These are phyloP conservation scores for Pseudovirgaria hyperparasitica DNA, from an alignment of 2,329 filamentous ascomycete species.

Conservation along the genomic window DNA sequence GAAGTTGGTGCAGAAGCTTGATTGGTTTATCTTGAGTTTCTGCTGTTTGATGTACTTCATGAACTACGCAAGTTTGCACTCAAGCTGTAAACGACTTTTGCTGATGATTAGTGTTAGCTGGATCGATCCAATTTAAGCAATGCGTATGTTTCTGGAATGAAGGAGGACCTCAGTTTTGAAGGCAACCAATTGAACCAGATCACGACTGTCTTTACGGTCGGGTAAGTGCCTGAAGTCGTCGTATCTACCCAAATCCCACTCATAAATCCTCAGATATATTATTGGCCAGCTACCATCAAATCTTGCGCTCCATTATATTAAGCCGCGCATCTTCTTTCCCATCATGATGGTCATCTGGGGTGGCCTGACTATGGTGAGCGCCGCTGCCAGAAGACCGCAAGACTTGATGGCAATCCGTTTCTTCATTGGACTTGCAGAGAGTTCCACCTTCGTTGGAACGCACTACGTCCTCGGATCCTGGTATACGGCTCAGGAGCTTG, in stretches of 20 bases:
- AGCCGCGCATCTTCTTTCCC: slow-evolving; percentile 51
- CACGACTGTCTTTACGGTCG: slow-evolving; percentile 38
- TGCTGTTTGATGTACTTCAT: slow-evolving; percentile 40
- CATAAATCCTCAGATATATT: slow-evolving; percentile 24
- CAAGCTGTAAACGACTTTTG: background rate
- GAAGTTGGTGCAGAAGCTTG: slow-evolving; percentile 43
- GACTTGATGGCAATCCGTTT: slow-evolving; percentile 48
- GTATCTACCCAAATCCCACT: background rate
- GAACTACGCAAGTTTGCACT: slow-evolving; percentile 12
- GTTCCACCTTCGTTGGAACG: slow-evolving; percentile 43
- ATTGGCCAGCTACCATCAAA: slow-evolving; percentile 51
- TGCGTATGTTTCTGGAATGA: slow-evolving; percentile 30
- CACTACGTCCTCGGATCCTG: slow-evolving; percentile 49
- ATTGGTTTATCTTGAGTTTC: slow-evolving; percentile 53
- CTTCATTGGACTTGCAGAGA: slow-evolving; percentile 41
- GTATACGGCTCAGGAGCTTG: slow-evolving; percentile 49
- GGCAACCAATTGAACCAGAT: slow-evolving; percentile 34
- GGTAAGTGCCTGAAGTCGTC: slow-evolving; percentile 16
- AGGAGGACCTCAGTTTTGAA: slow-evolving; percentile 24
- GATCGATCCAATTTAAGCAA: slow-evolving; percentile 30
- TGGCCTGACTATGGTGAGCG: slow-evolving; percentile 49
- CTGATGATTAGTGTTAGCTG: slow-evolving; percentile 13
- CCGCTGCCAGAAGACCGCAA: slow-evolving; percentile 36
- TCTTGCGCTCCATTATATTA: slow-evolving; percentile 49
- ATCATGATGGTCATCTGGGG: slow-evolving; percentile 53